Evolutionary conservation across 2,329 filamentous ascomycete species (phyloP).

Genomic region (Fusarium stilboides): DNA sequence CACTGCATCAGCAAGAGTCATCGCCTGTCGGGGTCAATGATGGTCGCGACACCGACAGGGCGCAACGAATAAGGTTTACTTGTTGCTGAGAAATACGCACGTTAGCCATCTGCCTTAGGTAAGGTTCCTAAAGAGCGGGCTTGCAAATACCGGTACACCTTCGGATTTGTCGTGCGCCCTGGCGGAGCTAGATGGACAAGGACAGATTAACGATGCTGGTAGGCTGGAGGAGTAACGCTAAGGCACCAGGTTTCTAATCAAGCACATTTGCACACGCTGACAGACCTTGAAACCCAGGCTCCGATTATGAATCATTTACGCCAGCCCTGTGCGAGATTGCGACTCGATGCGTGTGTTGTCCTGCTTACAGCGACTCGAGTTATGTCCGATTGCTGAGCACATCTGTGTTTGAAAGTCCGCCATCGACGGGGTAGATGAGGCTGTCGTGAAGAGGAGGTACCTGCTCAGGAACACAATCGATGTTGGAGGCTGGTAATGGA

Average conservation of each 20-base stretch:
- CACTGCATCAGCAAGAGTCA: conserved; percentile 36
- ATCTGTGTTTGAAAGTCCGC: conserved; percentile 8
- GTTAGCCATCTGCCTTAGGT: conserved; percentile 20
- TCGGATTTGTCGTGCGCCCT: conserved; percentile 36
- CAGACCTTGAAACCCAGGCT: conserved; percentile 31
- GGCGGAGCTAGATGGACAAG: conserved; percentile 40
- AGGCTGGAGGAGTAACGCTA: conserved; percentile 30
- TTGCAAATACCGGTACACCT: conserved; percentile 38
- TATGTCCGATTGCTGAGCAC: conserved; percentile 3
- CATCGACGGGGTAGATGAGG: conserved; percentile 5
- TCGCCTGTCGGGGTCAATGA: conserved; percentile 29
- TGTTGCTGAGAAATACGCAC: conserved; percentile 42
- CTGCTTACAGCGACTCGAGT: conserved; percentile 26
- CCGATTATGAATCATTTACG: conserved; percentile 46
- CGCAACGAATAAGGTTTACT: conserved; percentile 36
- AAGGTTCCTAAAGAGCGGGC: conserved; percentile 28
- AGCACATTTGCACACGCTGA: conserved; percentile 30
- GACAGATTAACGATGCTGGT: conserved; percentile 24
- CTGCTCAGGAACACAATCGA: conserved; percentile 1
- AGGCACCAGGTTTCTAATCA: conserved; percentile 43
- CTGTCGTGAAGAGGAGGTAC: background rate
- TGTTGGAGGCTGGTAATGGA: background rate
- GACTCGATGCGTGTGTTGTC: conserved; percentile 14
- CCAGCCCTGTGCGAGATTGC: conserved; percentile 43
- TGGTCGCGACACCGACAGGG: conserved; percentile 36